Conservation (phyloP, 2,329 filamentous ascomycete species). For the Mycosphaerella sp. region DNA sequence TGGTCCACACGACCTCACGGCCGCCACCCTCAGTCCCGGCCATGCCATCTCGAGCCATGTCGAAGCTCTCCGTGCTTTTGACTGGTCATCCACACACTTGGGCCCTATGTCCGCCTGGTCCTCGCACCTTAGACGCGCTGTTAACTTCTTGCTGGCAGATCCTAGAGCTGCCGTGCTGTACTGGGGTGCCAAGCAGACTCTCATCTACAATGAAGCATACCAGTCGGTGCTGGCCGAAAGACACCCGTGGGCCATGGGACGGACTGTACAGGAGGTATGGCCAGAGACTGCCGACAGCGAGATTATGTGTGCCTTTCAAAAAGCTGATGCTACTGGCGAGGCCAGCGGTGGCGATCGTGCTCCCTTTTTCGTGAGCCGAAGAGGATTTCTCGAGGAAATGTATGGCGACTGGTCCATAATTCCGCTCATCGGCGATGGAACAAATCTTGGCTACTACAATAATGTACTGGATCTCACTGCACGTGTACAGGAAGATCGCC, state of each 20-base stretch:
- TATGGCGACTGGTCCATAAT: constrained; percentile 18
- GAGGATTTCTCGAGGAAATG: constrained; percentile 17
- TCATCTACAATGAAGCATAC: constrained; percentile 37
- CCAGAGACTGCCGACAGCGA: constrained; percentile 5
- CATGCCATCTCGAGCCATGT: constrained; percentile 15
- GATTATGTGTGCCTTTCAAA: constrained; percentile 9
- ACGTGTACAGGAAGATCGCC: constrained; percentile 17
- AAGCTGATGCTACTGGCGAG: constrained; percentile 17
- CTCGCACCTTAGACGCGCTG: constrained; percentile 13
- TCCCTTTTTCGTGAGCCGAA: constrained; percentile 12
- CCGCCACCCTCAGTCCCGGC: neutral
- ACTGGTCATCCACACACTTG: constrained; percentile 18
- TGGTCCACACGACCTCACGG: constrained; percentile 17
- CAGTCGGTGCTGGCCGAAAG: constrained; percentile 29
- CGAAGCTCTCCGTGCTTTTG: constrained; percentile 12
- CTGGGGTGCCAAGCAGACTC: constrained; percentile 29
- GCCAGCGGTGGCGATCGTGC: constrained; percentile 7
- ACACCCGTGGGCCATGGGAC: constrained; percentile 24
- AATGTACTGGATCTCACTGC: constrained; percentile 17
- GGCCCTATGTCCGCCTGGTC: constrained; percentile 19
- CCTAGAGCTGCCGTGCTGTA: constrained; percentile 16
- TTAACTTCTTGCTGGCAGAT: constrained; percentile 21
- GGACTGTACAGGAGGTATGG: constrained; percentile 18
- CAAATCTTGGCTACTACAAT: constrained; percentile 16
- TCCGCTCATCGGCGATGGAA: constrained; percentile 10